phyloP scores from a whole-genome alignment of 768 basidiomycete species.

The Cyathus striatus region DNA sequence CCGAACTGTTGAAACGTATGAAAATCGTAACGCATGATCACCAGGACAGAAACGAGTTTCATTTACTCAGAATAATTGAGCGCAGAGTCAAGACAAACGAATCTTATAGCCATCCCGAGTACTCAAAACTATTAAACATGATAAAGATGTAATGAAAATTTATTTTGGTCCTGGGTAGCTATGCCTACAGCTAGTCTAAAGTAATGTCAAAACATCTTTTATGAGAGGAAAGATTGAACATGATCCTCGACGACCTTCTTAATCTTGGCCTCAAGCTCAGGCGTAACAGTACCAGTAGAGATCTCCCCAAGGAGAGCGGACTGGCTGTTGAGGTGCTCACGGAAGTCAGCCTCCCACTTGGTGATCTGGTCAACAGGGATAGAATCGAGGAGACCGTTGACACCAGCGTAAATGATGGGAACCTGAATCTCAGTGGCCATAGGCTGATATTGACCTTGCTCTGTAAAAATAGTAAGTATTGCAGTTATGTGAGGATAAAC shows the following conservation, averaged over 20 bases:
- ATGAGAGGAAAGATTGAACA: constrained; percentile 73
- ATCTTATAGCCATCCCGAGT: too few relatives aligned
- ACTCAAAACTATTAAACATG: too few relatives aligned
- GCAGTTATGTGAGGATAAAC: too few relatives aligned
- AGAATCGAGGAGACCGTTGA: constrained; percentile 97
- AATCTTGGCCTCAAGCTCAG: constrained; percentile 89
- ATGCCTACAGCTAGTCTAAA: constrained; percentile 20
- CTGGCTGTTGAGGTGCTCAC: constrained; percentile 79
- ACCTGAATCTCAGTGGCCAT: constrained; percentile 95
- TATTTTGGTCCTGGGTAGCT: constrained; percentile 23
- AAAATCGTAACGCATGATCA: too few relatives aligned
- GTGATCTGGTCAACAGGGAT: constrained; percentile 95
- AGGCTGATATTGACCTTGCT: constrained; percentile 98
- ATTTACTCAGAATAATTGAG: too few relatives aligned
- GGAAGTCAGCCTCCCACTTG: constrained; percentile 91
- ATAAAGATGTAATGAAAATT: constrained; percentile 14
- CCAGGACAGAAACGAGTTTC: too few relatives aligned
- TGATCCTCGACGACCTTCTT: constrained; percentile 93
- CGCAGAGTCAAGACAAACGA: too few relatives aligned
- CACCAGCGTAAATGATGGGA: constrained; percentile 98
- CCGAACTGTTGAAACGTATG: too few relatives aligned
- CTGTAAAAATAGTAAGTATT: constrained; percentile 35
- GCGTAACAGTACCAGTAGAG: constrained; percentile 74
- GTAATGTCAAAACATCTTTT: constrained; percentile 24
- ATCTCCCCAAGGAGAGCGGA: constrained; percentile 78